phyloP scores from a whole-genome alignment of 1,284 basidiomycete species.

The Agroathelia rolfsii region DNA sequence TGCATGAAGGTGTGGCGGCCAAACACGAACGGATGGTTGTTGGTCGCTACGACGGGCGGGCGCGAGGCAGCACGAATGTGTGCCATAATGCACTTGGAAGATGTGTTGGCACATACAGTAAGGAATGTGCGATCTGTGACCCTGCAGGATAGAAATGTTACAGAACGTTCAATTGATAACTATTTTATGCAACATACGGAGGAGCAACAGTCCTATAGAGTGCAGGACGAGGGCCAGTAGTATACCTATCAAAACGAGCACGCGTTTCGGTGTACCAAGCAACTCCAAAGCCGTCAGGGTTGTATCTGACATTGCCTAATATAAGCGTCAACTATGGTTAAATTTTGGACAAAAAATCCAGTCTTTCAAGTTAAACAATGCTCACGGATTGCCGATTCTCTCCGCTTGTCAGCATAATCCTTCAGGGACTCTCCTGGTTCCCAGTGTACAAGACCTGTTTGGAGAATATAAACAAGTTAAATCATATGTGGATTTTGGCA shows the following conservation, averaged over 20 bases:
- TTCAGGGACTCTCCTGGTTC: too few relatives aligned
- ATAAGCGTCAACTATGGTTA: not conserved
- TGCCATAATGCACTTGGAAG: conserved; percentile 22
- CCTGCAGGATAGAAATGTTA: too few relatives aligned
- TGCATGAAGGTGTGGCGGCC: conserved; percentile 29
- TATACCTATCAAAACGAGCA: conserved; percentile 20
- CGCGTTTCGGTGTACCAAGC: conserved; percentile 19
- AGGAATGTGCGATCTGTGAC: conserved; percentile 24
- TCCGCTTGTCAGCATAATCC: too few relatives aligned
- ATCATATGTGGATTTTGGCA: too few relatives aligned
- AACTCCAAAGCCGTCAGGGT: conserved; percentile 22
- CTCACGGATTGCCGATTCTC: too few relatives aligned
- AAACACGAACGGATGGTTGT: conserved; percentile 30
- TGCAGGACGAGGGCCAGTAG: conserved; percentile 20
- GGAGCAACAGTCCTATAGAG: conserved; percentile 25
- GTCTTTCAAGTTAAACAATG: conserved; percentile 16
- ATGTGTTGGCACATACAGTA: conserved; percentile 22
- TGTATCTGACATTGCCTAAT: conserved; percentile 21
- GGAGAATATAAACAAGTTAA: too few relatives aligned
- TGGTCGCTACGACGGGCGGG: conserved; percentile 20
- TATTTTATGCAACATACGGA: too few relatives aligned
- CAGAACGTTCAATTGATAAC: too few relatives aligned
- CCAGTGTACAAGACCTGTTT: too few relatives aligned
- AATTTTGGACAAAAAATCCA: not conserved
- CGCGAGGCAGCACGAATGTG: conserved; percentile 25